Percentiles rank a stretch among this genome's conserved stretches.
Conservation (phyloP, 257 asterid species). For the Capsicum pubescens region DNA sequence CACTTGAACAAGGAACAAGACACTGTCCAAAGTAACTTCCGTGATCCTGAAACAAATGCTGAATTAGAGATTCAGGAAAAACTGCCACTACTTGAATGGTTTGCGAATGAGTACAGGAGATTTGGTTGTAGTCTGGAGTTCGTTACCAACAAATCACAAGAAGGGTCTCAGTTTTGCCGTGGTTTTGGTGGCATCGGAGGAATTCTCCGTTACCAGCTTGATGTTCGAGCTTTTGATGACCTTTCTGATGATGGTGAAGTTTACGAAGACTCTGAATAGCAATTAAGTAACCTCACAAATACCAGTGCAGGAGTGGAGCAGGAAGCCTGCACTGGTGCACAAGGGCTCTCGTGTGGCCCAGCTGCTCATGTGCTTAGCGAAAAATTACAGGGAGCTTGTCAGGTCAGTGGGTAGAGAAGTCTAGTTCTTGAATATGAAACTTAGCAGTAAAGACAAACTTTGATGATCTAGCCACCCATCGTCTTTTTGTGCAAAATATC, state of each 20-base stretch:
- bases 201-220: conserved; percentile 48
- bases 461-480: neutral
- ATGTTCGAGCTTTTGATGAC: conserved; percentile 48
- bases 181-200: conserved; percentile 56
- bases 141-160: conserved; percentile 52
- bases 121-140: conserved; percentile 51
- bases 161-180: conserved; percentile 51
- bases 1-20: conserved; percentile 52
- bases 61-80: conserved; percentile 49
- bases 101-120: conserved; percentile 40
- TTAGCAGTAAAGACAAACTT: too few species aligned
- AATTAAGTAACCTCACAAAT: conserved; percentile 38
- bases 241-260: conserved; percentile 43
- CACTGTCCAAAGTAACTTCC: conserved; percentile 43
- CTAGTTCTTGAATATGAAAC: neutral
- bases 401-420: neutral
- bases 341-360: conserved; percentile 37
- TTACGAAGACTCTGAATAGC: conserved; percentile 49
- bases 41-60: conserved; percentile 45
- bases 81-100: conserved; percentile 43
- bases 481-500: neutral
- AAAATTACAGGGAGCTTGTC: conserved; percentile 7
- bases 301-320: conserved; percentile 47
- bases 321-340: conserved; percentile 47
- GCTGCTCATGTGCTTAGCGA: conserved; percentile 28